Evolutionary conservation across 305 asterid species (phyloP), one percentile per base, ranked within the genome.

Genomic region (Fraxinus ornus): DNA sequence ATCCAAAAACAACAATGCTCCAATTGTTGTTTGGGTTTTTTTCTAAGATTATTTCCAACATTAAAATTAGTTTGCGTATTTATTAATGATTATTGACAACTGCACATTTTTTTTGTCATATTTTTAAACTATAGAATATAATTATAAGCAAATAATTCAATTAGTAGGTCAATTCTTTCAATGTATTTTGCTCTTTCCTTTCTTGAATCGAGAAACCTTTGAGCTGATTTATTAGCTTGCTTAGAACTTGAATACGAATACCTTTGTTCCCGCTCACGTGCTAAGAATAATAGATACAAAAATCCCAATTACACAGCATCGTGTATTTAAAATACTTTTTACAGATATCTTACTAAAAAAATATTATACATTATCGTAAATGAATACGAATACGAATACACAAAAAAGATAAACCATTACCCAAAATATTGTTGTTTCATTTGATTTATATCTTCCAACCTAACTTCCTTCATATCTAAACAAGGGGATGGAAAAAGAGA

Each of bases 21-120:
- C 68, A 62, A 78, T 52, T 26, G 85, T 80, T 88, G 82, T 83
- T 75, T 81, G 28, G 82, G 72, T 73, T 82, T 41, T 66, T 74
- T 79, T 28, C 77, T 62, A 64, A 52, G 30, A 37, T 83, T 52
- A 64, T 32, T 30, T 77, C 33, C 66, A 72, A 19, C 33, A 39
- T 57, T 22, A 36, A 13, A 30, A 37, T 28, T 77, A 81, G 57
- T 84, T 19, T 84, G 55, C 77, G 13, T 78, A 57, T 33, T 75
- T 76, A 41, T 28, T 28, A 66, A 24, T 7, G 17, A 26, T 66
- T 26, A 66, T 66, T 4, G 36, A 26, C 74, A 66, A 66, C 36
- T 66, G 35, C 35, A 44, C 55, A 44, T 44, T 44, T 44, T 7
- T 0, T 44, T 41, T n/a, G 2, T 41, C 49, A 9, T 41, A 41